phyloP scores from a whole-genome alignment of 805 yeast genomes.

The Metschnikowia hibisci region DNA sequence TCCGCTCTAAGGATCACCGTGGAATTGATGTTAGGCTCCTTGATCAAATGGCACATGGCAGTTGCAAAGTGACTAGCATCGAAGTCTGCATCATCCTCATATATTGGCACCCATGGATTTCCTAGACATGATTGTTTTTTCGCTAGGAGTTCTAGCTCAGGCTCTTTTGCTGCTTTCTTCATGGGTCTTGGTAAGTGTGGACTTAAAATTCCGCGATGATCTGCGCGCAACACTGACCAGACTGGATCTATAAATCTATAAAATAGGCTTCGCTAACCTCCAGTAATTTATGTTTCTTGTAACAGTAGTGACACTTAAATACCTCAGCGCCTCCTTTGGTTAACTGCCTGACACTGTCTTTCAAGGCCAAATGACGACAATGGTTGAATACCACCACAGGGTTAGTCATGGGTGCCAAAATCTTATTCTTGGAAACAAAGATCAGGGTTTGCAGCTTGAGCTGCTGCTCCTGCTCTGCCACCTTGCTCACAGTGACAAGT shows the following conservation, averaged over 20 bases:
- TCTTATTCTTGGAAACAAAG: conserved; percentile 9
- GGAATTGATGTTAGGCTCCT: conserved; percentile 87
- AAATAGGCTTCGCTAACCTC: conserved; percentile 41
- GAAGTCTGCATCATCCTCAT: conserved; percentile 47
- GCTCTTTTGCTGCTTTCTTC: conserved; percentile 11
- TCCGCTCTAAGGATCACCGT: conserved; percentile 89
- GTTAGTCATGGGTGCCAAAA: conserved; percentile 19
- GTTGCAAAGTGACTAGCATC: conserved; percentile 54
- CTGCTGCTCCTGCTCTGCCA: conserved; percentile 12
- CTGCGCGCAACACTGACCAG: neutral
- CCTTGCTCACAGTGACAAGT: conserved; percentile 15
- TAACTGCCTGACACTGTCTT: conserved; percentile 41
- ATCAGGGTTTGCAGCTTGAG: conserved; percentile 12
- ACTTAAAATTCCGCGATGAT: conserved; percentile 10
- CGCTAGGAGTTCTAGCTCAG: conserved; percentile 13
- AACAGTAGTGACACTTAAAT: conserved; percentile 45
- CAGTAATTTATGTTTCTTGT: conserved; percentile 37
- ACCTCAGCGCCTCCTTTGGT: conserved; percentile 36
- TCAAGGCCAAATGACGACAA: conserved; percentile 41
- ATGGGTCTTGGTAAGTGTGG: neutral
- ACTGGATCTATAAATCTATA: conserved; percentile 25
- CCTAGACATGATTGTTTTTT: conserved; percentile 46
- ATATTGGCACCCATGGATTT: conserved; percentile 58
- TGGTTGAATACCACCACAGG: conserved; percentile 41
- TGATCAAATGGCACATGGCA: conserved; percentile 77